Evolutionary conservation across 108 stramenopile genomes (phyloP), one percentile per base, ranked within the genome.

Genomic region (Nitzschia sp.): DNA sequence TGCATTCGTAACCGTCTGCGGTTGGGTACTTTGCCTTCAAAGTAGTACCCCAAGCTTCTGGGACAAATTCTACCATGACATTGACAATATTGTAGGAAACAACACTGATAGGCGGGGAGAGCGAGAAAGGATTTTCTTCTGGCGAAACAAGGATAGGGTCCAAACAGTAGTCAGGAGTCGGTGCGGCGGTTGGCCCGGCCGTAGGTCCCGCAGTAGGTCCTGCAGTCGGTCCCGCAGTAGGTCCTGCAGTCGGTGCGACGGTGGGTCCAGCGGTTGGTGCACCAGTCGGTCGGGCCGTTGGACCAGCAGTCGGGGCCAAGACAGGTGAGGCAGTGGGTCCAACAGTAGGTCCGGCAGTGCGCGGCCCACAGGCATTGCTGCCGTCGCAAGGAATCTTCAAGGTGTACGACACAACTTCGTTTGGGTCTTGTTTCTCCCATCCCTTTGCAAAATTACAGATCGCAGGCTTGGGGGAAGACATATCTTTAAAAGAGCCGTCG

Each of bases 141-240:
- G n/a, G 33, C 16, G n/a, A 21, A 2, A 60, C 33, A 21, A 32
- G 26, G 4, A 19, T 21, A 22, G 22, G 26, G 2, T 60, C 58
- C 17, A 38, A 11, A 38, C 58, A 60, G 58, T 60, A 60, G 26
- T 4, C 58, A 28, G 22, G 9, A 60, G 58, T 38, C 17, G 65
- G 65, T 27, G 5, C 58, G 36, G 22, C 33, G 38, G 58, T 38
- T 23, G 65, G 65, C 16, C 65, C 65, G 6, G 15, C 27, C 2
- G 65, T 53, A 17, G 65, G 65, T 33, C 65, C 65, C 26, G 33
- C 16, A 21, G 35, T 21, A 41, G 59, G 69, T 16, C 59, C 60
- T 6, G 17, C 28, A 38, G 69, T 53, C 2, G 69, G 69, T 36
- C 48, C 60, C 16, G 27, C 28, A 44, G 59, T 71, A 23, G 69